Conservation (phyloP, 306 rosid species). For the Dryas drummondii region DNA sequence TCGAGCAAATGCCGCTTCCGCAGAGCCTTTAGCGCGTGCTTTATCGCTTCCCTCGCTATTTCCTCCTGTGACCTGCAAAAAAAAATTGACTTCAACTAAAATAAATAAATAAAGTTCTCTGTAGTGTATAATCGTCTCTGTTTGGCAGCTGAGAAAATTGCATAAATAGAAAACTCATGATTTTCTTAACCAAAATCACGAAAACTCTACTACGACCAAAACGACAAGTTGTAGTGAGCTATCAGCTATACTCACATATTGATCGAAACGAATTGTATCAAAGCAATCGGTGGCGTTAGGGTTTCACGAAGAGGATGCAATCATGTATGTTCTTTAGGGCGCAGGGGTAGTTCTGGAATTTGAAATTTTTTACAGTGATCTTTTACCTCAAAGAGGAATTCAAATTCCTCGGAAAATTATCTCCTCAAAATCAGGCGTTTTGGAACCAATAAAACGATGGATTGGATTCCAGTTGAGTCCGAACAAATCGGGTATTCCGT, state of each 20-base stretch:
- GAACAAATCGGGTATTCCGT: not conserved
- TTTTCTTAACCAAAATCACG: not conserved
- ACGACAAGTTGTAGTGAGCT: not conserved
- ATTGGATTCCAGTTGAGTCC: not conserved
- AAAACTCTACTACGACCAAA: not conserved
- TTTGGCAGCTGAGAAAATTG: conserved; percentile 25
- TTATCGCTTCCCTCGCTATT: conserved; percentile 58
- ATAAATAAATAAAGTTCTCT: not conserved
- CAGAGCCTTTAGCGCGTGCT: conserved; percentile 76
- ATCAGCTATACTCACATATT: conserved; percentile 24
- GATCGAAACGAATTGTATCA: conserved; percentile 8
- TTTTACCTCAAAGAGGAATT: not conserved
- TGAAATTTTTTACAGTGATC: not conserved
- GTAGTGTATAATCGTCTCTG: conserved; percentile 12
- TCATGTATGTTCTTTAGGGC: not conserved
- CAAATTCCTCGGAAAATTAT: not conserved
- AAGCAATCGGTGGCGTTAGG: conserved; percentile 24
- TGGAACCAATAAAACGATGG: not conserved
- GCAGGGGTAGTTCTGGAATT: conserved; percentile 6
- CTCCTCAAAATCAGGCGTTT: no score
- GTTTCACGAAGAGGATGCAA: not conserved
- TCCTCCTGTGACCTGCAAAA: conserved; percentile 48
- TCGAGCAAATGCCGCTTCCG: conserved; percentile 84
- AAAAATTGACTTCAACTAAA: conserved; percentile 20
- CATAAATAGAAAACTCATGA: not conserved